Base-by-base conservation (phyloP, 768 basidiomycete species). In the Hygrophorus pudorinus region DNA sequence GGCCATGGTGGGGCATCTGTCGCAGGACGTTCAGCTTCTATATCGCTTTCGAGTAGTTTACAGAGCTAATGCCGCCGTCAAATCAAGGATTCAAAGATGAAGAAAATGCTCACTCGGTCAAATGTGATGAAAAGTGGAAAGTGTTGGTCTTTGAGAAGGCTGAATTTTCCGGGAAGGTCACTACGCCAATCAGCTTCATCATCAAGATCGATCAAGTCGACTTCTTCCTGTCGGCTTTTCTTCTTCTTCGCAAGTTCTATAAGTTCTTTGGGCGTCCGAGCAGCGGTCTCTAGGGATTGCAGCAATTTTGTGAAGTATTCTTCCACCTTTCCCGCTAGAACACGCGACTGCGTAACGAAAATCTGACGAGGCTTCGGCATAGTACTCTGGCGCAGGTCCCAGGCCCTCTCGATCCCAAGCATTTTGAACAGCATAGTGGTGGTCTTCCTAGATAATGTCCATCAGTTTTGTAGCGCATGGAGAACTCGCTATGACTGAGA, bases 371-470 rank as follows among this genome's bases (percentile, higher is more conserved):
- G 77, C 52, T 71, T 76, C 1, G 61, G 54, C 31, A 65, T 56
- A 2, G 57, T 48, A 13, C 56, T 61, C 8, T 56, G 57, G 17
- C 62, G 57, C 18, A 65, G 47, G 31, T 71, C 58, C 60, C 71
- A 79, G 2, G 73, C 66, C n/a, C 71, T 62, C 50, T 85, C 78
- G 5, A 83, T 74, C 1, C 73, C 71, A 1, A 85, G 65, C 72
- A 86, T 85, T 56, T 82, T 85, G 64, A 79, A 81, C 1, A 86
- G 62, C 71, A 86, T 83, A 0, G 81, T 79, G 0, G 84, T 85
- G 0, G 81, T 85, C 68, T 85, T 85, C 1, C 83, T 83, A 50
- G 11, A 40, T 38, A n/a, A 34, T 14, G 50, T 38, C 17, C 18
- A 18, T 44, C 14, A 18, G 16, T 17, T 30, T 14, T 16, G 7